Percentiles rank a stretch among this genome's conserved stretches.
These are phyloP conservation scores for Scytalidium sp. DNA, from an alignment of 2,329 filamentous ascomycete genomes.

Conservation along the genomic window DNA sequence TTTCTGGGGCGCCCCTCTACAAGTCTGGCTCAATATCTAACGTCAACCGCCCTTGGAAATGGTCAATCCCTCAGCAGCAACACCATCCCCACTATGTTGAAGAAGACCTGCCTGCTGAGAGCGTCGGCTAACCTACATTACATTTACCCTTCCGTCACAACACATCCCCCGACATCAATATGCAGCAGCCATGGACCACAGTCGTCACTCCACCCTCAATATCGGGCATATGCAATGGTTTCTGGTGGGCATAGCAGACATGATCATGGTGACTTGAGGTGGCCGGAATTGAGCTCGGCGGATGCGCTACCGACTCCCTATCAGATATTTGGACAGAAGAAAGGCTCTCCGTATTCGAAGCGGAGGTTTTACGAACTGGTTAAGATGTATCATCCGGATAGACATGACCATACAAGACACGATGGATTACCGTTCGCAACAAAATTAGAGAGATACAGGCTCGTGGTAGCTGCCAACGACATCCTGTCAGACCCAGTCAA, in stretches of 20 bases:
- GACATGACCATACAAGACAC: conserved; percentile 37
- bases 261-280: conserved; percentile 24
- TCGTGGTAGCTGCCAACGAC: conserved; percentile 83
- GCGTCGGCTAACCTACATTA: conserved; percentile 33
- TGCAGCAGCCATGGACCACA: conserved; percentile 11
- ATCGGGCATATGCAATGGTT: conserved; percentile 33
- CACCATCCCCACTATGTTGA: conserved; percentile 35
- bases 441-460: conserved; percentile 83
- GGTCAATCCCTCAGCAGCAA: background rate
- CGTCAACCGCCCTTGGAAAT: background rate
- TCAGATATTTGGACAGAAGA: conserved; percentile 69
- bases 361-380: conserved; percentile 83
- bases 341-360: conserved; percentile 73
- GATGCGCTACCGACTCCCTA: conserved; percentile 65
- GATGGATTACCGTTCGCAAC: conserved; percentile 53
- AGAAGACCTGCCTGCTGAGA: conserved; percentile 36
- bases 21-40: background rate
- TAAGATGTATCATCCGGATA: conserved; percentile 94
- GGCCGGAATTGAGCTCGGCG: conserved; percentile 26
- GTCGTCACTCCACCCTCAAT: conserved; percentile 15
- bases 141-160: conserved; percentile 24
- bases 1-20: background rate
- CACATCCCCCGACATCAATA: conserved; percentile 25
- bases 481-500: conserved; percentile 80
- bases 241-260: conserved; percentile 32